These are phyloP conservation scores for Saccharomycopsis sp. DNA, from an alignment of 805 yeast genomes.

Conservation along the genomic window DNA sequence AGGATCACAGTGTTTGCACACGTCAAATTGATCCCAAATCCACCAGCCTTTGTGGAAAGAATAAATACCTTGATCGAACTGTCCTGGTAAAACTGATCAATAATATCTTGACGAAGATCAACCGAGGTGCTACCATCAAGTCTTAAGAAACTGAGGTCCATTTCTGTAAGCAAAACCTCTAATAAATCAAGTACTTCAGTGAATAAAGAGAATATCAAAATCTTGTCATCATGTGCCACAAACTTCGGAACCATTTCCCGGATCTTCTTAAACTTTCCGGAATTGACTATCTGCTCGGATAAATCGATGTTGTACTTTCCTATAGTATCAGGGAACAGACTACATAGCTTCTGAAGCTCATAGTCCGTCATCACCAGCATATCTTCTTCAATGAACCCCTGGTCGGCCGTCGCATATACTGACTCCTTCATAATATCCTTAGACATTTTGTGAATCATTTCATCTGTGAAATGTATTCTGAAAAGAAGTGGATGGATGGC, in stretches of 20 bases:
- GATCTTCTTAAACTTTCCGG: constrained; percentile 70
- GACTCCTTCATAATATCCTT: constrained; percentile 74
- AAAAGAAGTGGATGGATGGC: constrained; percentile 88
- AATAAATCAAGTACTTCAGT: constrained; percentile 88
- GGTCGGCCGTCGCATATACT: constrained; percentile 71
- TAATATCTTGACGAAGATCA: constrained; percentile 84
- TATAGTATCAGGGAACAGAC: constrained; percentile 62
- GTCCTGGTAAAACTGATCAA: constrained; percentile 84
- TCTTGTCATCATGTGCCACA: constrained; percentile 52
- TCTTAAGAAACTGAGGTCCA: constrained; percentile 67
- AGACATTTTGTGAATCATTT: constrained; percentile 58
- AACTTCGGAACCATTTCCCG: constrained; percentile 51
- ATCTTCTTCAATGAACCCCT: constrained; percentile 76
- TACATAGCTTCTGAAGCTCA: constrained; percentile 73
- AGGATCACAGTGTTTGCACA: constrained; percentile 91
- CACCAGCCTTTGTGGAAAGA: constrained; percentile 95
- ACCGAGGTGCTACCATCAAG: constrained; percentile 94
- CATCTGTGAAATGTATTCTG: constrained; percentile 56
- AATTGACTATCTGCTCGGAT: constrained; percentile 47
- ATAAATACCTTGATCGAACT: constrained; percentile 76
- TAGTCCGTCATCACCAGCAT: constrained; percentile 93
- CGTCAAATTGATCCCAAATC: constrained; percentile 94
- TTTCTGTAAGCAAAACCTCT: constrained; percentile 61
- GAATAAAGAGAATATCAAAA: constrained; percentile 82
- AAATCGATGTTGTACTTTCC: constrained; percentile 46